Conservation (phyloP, 306 rosid genomes). For the Chamaecrista fasciculata region DNA sequence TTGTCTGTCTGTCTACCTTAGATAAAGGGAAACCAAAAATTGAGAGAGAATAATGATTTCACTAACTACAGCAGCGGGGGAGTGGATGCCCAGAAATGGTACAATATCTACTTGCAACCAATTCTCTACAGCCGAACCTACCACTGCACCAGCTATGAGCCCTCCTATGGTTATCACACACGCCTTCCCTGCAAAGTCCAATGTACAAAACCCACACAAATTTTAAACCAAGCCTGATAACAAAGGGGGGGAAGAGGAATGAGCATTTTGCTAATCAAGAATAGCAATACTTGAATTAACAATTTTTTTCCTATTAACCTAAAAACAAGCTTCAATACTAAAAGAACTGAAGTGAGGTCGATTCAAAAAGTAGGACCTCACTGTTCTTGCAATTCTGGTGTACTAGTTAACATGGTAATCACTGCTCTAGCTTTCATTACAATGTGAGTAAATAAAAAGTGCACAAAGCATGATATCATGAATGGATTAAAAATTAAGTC, state of each 20-base stretch:
- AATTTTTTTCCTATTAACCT: conserved; percentile 22
- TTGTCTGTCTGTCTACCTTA: conserved; percentile 58
- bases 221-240: neutral
- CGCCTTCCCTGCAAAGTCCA: conserved; percentile 80
- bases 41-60: conserved; percentile 83
- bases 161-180: conserved; percentile 86
- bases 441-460: neutral
- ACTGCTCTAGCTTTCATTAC: conserved; percentile 15
- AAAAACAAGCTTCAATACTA: conserved; percentile 6
- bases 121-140: conserved; percentile 88
- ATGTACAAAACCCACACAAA: neutral
- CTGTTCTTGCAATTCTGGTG: neutral
- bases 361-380: conserved; percentile 14
- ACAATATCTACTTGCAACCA: conserved; percentile 97
- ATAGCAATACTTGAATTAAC: conserved; percentile 27
- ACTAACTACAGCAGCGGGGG: conserved; percentile 90
- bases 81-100: conserved; percentile 90
- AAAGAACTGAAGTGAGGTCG: conserved; percentile 7
- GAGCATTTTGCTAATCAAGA: neutral
- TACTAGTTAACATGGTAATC: conserved; percentile 1
- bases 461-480: conserved; percentile 13
- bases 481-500: neutral
- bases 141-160: conserved; percentile 85
- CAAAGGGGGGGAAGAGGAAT: neutral
- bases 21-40: conserved; percentile 84